Evolutionary conservation across 2,329 filamentous ascomycete species (phyloP).

Genomic region (Colletotrichum orbiculare): DNA sequence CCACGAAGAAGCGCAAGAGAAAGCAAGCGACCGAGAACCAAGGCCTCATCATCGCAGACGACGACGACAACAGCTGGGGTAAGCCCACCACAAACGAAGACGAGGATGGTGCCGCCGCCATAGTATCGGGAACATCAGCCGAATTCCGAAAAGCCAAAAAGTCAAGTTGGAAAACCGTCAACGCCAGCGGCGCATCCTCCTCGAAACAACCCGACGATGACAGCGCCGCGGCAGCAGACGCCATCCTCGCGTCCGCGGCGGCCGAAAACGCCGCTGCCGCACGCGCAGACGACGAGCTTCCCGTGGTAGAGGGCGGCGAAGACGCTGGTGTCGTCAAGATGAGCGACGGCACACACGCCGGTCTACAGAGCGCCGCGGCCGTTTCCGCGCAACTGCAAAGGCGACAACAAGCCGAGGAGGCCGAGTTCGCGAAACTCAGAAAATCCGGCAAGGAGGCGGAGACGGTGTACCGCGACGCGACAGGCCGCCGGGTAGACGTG

Average conservation of each 20-base stretch:
- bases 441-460: conserved; percentile 70
- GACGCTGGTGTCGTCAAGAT: conserved; percentile 71
- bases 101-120: conserved; percentile 63
- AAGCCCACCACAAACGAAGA: conserved; percentile 58
- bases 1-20: conserved; percentile 72
- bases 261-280: conserved; percentile 70
- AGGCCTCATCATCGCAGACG: conserved; percentile 73
- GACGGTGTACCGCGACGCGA: conserved; percentile 95
- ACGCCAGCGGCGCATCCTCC: conserved; percentile 48
- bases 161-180: conserved; percentile 82
- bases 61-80: conserved; percentile 68
- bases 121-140: conserved; percentile 62
- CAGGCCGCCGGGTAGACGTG: conserved; percentile 92
- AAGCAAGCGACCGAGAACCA: conserved; percentile 59
- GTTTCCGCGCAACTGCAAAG: conserved; percentile 77
- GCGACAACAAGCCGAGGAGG: conserved; percentile 73
- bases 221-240: conserved; percentile 77
- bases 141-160: conserved; percentile 82
- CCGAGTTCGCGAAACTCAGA: conserved; percentile 57
- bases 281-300: conserved; percentile 61
- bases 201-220: conserved; percentile 46
- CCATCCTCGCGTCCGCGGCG: conserved; percentile 79
- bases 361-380: conserved; percentile 84
- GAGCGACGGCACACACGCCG: conserved; percentile 88
- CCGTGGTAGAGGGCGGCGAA: conserved; percentile 54